Percentiles rank a stretch among this genome's conserved stretches.
Conservation (phyloP, 2,329 filamentous ascomycete species). For the Metarhizium sp. region DNA sequence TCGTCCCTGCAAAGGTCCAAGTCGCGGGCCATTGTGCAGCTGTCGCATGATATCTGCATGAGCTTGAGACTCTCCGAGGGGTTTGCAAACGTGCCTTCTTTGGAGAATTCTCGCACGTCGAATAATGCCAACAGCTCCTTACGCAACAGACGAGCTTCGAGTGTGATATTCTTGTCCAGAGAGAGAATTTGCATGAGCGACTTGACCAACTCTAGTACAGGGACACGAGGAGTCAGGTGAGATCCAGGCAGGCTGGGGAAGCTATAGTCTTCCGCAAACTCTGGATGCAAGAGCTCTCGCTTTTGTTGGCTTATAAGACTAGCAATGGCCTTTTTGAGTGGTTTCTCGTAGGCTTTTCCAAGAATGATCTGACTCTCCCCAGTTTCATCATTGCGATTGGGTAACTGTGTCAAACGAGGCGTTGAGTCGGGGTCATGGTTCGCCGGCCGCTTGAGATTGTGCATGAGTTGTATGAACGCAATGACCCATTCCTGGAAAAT, state of each 20-base stretch:
- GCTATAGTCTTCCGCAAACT: constrained; percentile 75
- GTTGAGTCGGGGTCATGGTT: constrained; percentile 41
- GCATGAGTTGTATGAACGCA: constrained; percentile 93
- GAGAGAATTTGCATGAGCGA: constrained; percentile 84
- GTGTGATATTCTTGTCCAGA: constrained; percentile 80
- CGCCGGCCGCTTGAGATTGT: constrained; percentile 64
- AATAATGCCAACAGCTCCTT: constrained; percentile 86
- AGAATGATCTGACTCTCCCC: constrained; percentile 58
- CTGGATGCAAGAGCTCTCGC: constrained; percentile 79
- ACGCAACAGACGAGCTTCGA: constrained; percentile 79
- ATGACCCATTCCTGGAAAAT: constrained; percentile 89
- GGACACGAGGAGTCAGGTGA: constrained; percentile 47
- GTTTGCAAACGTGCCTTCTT: constrained; percentile 80
- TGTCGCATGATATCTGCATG: constrained; percentile 71
- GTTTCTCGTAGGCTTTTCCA: constrained; percentile 76
- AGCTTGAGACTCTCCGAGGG: constrained; percentile 69
- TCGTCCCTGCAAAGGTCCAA: constrained; percentile 89
- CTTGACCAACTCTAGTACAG: constrained; percentile 86
- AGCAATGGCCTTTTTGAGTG: constrained; percentile 80
- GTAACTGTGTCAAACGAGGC: constrained; percentile 48
- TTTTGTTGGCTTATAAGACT: constrained; percentile 77
- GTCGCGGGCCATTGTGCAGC: constrained; percentile 82
- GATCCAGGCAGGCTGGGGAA: constrained; percentile 76
- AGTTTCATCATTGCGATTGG: constrained; percentile 48
- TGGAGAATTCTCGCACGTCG: constrained; percentile 88